Evolutionary conservation across 306 rosid genomes (phyloP), one percentile per base, ranked within the genome.

Genomic region (Castanopsis chinensis): DNA sequence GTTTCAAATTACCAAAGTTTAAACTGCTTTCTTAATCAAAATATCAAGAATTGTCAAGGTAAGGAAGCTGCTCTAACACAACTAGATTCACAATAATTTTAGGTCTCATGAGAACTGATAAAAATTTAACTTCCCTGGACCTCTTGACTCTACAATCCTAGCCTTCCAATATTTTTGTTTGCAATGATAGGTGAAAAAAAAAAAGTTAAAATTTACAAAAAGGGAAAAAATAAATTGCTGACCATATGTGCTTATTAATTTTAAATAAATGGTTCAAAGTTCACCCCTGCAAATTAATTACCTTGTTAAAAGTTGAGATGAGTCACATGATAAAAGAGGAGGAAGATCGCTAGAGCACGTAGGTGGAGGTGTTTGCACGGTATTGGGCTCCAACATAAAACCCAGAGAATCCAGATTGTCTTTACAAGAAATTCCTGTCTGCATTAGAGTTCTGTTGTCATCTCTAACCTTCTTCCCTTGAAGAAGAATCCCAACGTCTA

Each of bases 401-500:
- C 91, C 90, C 5, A 95, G 90, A 49, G 85, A 78, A 81, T 86
- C 94, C 67, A 90, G 60, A 85, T 88, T 91, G 83, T 92, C 94
- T 85, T 95, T 87, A 82, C 87, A 77, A 41, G 94, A 88, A 52
- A 95, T 80, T 69, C 98, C 98, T 2, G 93, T 90, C 87, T 95
- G 99, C 70, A 75, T 75, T 53, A 95, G 91, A 68, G 97, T 95
- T 84, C 83, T 85, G 75, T 81, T 68, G 79, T 95, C 99, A 77
- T 95, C 98, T 80, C 89, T 85, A 72, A 95, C 82, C 75, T 85
- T 95, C 82, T 89, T 87, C 79, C 97, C 99, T 68, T 91, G 88
- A 81, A 86, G 82, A 60, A 85, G 85, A 84, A 95, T 89, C 43
- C 96, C 98, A 17, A 95, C 91, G 75, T 60, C 91, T 73, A 90